A percentile compares a stretch with the other conserved stretches of the same genome.
Conservation (phyloP, 495 filamentous ascomycete species). For the Penicillium tannophilum region DNA sequence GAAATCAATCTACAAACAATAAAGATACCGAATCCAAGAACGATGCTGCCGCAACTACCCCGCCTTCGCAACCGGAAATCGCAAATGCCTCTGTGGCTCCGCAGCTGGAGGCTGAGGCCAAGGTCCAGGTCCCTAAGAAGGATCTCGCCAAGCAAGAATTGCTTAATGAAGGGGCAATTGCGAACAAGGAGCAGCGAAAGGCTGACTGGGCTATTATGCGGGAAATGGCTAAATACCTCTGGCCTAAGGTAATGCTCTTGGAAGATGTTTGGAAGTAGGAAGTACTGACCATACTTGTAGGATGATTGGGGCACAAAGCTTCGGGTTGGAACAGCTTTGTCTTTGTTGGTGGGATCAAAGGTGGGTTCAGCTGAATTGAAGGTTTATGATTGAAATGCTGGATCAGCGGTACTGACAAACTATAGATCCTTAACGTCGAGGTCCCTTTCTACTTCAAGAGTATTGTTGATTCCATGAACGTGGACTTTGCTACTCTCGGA, state of each 20-base stretch:
- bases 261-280: neutral
- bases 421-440: conserved; percentile 86
- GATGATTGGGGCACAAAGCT: conserved; percentile 78
- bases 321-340: conserved; percentile 79
- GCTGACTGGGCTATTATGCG: conserved; percentile 99
- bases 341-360: conserved; percentile 86
- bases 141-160: conserved; percentile 30
- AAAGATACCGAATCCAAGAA: conserved; percentile 17
- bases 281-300: conserved; percentile 32
- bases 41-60: conserved; percentile 9
- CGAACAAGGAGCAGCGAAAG: conserved; percentile 85
- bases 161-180: conserved; percentile 55
- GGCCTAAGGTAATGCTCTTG: conserved; percentile 72
- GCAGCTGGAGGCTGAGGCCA: conserved; percentile 30
- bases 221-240: conserved; percentile 95
- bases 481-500: conserved; percentile 80
- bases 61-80: conserved; percentile 21
- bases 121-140: conserved; percentile 42
- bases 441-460: conserved; percentile 98
- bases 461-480: conserved; percentile 96
- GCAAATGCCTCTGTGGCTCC: conserved; percentile 23
- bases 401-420: neutral
- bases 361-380: conserved; percentile 28
- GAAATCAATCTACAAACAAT: conserved; percentile 22
- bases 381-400: neutral